phyloP scores from a whole-genome alignment of 2,329 filamentous ascomycete species.

The Botrytis elliptica region DNA sequence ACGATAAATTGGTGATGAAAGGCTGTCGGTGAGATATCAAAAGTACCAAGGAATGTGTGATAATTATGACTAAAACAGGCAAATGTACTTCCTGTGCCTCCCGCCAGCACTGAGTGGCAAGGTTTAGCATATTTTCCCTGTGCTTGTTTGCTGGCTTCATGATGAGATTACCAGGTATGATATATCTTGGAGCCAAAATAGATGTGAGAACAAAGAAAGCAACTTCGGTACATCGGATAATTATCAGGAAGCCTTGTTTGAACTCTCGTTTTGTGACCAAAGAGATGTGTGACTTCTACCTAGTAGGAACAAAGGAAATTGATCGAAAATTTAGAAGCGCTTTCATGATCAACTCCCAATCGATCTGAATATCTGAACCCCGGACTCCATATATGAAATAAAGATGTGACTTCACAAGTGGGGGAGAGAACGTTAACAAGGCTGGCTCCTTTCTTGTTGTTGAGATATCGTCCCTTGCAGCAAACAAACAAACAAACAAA shows the following conservation, averaged over 20 bases:
- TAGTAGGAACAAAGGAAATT: neutral
- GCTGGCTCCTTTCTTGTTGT: neutral
- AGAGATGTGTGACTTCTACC: neutral
- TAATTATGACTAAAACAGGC: neutral
- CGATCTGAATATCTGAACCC: neutral
- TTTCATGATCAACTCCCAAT: neutral
- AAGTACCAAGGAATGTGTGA: neutral
- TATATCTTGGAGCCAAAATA: neutral
- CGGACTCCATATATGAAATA: neutral
- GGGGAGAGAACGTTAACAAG: neutral
- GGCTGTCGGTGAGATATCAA: neutral
- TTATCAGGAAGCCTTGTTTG: neutral
- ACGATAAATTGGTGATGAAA: neutral
- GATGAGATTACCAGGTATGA: neutral
- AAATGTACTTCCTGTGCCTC: neutral
- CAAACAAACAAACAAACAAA: constrained; percentile 4
- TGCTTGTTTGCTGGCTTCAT: neutral
- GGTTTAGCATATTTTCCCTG: no score
- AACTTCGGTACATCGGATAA: neutral
- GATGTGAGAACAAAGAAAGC: neutral
- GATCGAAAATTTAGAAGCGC: neutral
- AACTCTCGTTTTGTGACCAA: no score
- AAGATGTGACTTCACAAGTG: constrained; percentile 2
- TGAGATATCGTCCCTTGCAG: neutral
- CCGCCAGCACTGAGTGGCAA: neutral